Evolutionary conservation across 805 yeast genomes (phyloP), one percentile per base, ranked within the genome.

Genomic region (Debaryomyces maramus): DNA sequence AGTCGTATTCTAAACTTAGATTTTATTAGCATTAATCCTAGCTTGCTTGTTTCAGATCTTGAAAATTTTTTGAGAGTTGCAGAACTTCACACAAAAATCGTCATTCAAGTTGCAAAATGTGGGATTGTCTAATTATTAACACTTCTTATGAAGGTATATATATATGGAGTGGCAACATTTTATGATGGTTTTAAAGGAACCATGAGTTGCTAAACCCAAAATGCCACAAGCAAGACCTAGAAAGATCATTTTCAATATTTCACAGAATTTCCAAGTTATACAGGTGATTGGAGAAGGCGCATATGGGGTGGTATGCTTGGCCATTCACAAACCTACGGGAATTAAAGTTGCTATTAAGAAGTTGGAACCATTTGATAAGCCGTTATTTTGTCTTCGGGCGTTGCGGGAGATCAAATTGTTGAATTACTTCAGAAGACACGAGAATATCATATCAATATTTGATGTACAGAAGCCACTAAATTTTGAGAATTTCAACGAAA

Each of bases 241-340:
- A 10, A 49, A 48, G 28, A 45, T 56, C 5, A 73, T 80, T 2
- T 85, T 83, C 61, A 82, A 82, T 50, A 76, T 85, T 11, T 78
- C 83, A 3, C 73, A 77, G 34, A 78, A 77, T 47, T 85, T 80
- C 55, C 77, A 77, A 44, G 73, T 85, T 6, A 65, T 68, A 14
- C 79, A 77, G 42, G 66, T 83, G 4, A 65, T 86, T 5, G 95
- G 95, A 4, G 87, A 83, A 57, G 95, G 95, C 1, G 89, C 93
- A 0, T 86, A 86, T 50, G 93, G 95, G 0, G 74, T 84, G 2
- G 95, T 86, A 4, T 83, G 85, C 34, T 72, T 80, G 3, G 93
- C 89, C 0, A 58, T 72, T 8, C 88, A 83, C 50, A 70, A 70
- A 43, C 81, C 83, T 9, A 70, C 85, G 1, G 73, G 76, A 14